Evolutionary conservation across 1,284 basidiomycete species (phyloP), one percentile per base, ranked within the genome.

Genomic region (Cystobasidium slooffiae): DNA sequence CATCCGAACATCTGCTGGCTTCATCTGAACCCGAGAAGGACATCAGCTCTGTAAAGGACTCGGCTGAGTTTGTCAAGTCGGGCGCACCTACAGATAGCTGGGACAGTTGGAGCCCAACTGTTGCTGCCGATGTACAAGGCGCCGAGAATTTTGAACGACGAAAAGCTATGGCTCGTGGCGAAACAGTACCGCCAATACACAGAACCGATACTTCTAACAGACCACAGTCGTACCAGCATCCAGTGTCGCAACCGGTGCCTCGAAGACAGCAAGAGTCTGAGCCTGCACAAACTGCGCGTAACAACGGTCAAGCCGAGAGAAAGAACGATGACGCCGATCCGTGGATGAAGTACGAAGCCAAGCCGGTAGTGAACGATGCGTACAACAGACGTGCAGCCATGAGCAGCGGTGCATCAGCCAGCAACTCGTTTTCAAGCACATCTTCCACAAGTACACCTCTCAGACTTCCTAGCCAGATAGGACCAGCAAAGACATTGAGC

Each of bases 311-410:
- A 31, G 31, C 2, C 31, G 31, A 31, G 31, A 31, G 31, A 31
- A 31, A 31, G 31, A 31, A 31, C 2, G 31, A 31, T 31, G 31
- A 31, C 31, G 5, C 31, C 31, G 31, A 31, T 31, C 31, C 31
- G 5, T 31, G 31, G 31, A 31, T 31, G 31, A 31, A 31, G 5
- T 31, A 31, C 31, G 31, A 31, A 18, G 56, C 56, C 7, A 18
- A 59, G 31, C 10, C 39, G 56, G 37, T 41, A 24, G 56, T 31
- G 9, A 59, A 43, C 12, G 31, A 39, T n/a, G 56, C 56, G 14
- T 59, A 31, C 56, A 39, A 59, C 14, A 39, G 56, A 59, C 56
- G 56, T 43, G 16, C 18, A n/a, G 56, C 56, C 18, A 59, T 59
- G 56, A n/a, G 37, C 56, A 59, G 24, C 6, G 20, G 20, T 22